Evolutionary conservation across 768 basidiomycete genomes (phyloP), one percentile per base, ranked within the genome.

Genomic region (Podaxis sp.): DNA sequence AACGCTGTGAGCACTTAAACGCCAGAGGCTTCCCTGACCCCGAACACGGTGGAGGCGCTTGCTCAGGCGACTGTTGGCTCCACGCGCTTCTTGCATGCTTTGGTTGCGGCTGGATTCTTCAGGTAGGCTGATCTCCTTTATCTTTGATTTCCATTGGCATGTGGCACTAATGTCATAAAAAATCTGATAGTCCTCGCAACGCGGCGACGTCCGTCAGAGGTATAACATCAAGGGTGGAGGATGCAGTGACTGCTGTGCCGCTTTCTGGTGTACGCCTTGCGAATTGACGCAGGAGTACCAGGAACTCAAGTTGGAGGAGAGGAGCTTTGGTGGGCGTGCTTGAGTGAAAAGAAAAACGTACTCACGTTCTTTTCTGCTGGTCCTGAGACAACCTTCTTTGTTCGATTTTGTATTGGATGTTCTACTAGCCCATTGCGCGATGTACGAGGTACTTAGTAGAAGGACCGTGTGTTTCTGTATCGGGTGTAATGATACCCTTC

Each of bases 261-360:
- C 78, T 0, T 75, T 69, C 24, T 84, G 73, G 66, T 85, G 83
- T 66, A 65, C 67, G 0, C 76, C 82, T 17, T 86, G 84, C 67
- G 75, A 75, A 11, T 78, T 85, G 50, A 74, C 75, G 0, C 83
- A 85, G 67, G 82, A 81, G 63, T 72, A 72, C 33, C 73, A 76
- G 33, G 82, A 85, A 64, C 64, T 85, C 11, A 76, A 77, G 67
- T 69, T 80, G 58, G 82, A 84, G 66, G 82, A 83, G 70, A 70
- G 71, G 63, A 78, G 75, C 60, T 69, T 71, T 43, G 65, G 66
- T 55, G 49, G 46, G 43, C 54, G 4, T 55, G 38, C 19, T 55
- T 55, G 15, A 38, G 25, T 4, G 49, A 25, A 11, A 50, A 50
- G 49, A 25, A 13, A 47, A n/a, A 7, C 17, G n/a, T 5, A 22